Conservation (phyloP, 2,329 filamentous ascomycete species). For the Sporothrix humicola region DNA sequence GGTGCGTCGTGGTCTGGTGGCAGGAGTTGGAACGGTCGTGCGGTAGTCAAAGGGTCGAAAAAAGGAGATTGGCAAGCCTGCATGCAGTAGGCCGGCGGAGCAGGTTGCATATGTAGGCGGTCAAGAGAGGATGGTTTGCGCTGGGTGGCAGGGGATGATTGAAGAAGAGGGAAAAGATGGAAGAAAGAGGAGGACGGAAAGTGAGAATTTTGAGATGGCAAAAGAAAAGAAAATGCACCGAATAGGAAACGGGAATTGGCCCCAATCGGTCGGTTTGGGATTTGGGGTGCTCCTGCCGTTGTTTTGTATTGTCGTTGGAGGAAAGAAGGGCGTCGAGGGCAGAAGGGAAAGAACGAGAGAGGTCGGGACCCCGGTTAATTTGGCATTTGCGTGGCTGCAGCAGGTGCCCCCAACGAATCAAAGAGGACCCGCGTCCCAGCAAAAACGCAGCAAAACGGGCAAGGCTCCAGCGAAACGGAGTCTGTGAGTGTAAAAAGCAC, state of each 20-base stretch:
- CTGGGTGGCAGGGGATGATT: neutral
- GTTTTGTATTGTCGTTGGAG: conserved; percentile 14
- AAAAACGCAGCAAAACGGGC: conserved; percentile 24
- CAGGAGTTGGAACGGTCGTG: conserved; percentile 8
- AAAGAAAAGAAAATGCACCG: conserved; percentile 6
- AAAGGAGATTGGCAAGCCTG: conserved; percentile 31
- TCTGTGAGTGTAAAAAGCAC: conserved; percentile 3
- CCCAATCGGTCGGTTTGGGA: conserved; percentile 7
- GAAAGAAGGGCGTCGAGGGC: conserved; percentile 9
- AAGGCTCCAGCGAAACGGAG: conserved; percentile 22
- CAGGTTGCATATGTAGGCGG: conserved; percentile 33
- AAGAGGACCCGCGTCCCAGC: conserved; percentile 26
- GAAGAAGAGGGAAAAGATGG: neutral
- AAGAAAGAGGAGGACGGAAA: neutral
- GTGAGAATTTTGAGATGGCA: conserved; percentile 12
- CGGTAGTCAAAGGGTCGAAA: neutral
- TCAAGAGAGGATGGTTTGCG: conserved; percentile 18
- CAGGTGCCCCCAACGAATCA: conserved; percentile 4
- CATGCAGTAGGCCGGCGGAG: conserved; percentile 22
- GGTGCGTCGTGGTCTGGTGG: conserved; percentile 15
- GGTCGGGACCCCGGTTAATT: conserved; percentile 25
- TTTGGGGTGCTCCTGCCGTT: conserved; percentile 7
- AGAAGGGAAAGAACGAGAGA: conserved; percentile 12
- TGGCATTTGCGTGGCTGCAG: conserved; percentile 3
- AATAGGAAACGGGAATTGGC: conserved; percentile 28